A percentile compares a stretch with the other conserved stretches of the same genome.
phyloP scores from a whole-genome alignment of 23 red algal genomes.

The Chondrus crispus region DNA sequence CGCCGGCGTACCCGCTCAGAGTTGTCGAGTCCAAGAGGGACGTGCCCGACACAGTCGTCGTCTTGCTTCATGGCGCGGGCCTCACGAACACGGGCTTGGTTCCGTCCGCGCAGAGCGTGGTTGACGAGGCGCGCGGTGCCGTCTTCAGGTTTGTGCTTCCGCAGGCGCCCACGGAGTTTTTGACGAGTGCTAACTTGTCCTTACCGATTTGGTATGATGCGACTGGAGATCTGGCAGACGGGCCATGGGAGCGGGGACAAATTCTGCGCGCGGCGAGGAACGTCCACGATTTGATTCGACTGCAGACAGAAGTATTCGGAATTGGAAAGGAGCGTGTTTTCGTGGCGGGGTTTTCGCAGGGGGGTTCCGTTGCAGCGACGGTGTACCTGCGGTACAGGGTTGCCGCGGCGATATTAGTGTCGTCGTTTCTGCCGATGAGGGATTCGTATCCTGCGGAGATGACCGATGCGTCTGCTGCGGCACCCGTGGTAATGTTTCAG shows the following conservation, averaged over 20 bases:
- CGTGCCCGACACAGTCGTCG: not conserved
- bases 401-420: not conserved
- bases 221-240: not conserved
- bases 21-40: not conserved
- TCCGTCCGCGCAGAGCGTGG: too few species aligned
- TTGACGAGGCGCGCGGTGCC: not conserved
- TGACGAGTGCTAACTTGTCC: not conserved
- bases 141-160: not conserved
- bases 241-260: not conserved
- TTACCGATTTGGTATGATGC: not conserved
- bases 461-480: not conserved
- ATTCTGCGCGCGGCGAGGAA: not conserved
- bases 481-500: not conserved
- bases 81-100: not conserved
- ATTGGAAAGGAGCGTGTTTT: slow-evolving; percentile 34
- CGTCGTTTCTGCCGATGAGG: not conserved
- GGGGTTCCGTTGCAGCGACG: slow-evolving; percentile 67
- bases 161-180: not conserved
- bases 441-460: not conserved
- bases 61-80: not conserved
- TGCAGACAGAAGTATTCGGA: not conserved
- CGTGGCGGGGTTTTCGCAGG: slow-evolving; percentile 71
- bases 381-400: not conserved
- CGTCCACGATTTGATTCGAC: not conserved
- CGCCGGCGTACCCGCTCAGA: not conserved